Evolutionary conservation across 2,329 filamentous ascomycete genomes (phyloP).

Genomic region (Taxawa tesnikishii): DNA sequence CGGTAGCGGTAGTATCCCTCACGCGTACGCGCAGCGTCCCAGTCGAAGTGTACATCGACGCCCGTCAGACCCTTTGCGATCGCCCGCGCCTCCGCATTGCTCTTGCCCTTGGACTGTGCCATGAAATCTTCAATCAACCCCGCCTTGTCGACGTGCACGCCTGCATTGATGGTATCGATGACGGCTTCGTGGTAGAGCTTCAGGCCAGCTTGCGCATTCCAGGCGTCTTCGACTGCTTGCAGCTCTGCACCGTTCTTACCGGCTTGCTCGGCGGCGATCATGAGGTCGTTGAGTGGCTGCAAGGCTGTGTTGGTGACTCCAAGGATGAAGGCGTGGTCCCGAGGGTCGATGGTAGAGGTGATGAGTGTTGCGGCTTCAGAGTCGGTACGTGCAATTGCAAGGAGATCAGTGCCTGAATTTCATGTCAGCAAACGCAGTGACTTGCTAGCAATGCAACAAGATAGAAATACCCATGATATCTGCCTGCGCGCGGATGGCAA

Average conservation of each 20-base stretch:
- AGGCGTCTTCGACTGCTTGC: constrained; percentile 84
- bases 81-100: constrained; percentile 67
- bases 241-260: constrained; percentile 73
- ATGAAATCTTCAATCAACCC: constrained; percentile 56
- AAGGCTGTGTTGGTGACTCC: constrained; percentile 78
- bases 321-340: constrained; percentile 88
- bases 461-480: constrained; percentile 97
- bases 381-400: constrained; percentile 88
- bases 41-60: constrained; percentile 79
- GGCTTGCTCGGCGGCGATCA: constrained; percentile 69
- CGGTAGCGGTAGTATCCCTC: constrained; percentile 92
- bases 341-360: constrained; percentile 88
- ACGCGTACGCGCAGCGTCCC: constrained; percentile 83
- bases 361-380: constrained; percentile 96
- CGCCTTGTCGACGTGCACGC: constrained; percentile 56
- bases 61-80: constrained; percentile 69
- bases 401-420: constrained; percentile 59
- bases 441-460: no score
- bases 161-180: constrained; percentile 62
- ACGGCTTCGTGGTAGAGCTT: constrained; percentile 90
- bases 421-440: neutral
- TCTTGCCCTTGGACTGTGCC: constrained; percentile 63
- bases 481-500: constrained; percentile 92
- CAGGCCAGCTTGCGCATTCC: constrained; percentile 66
- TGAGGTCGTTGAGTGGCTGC: constrained; percentile 77